Evolutionary conservation across 371 early-diverging fungal species (phyloP).

Genomic region (Mucor sp.): DNA sequence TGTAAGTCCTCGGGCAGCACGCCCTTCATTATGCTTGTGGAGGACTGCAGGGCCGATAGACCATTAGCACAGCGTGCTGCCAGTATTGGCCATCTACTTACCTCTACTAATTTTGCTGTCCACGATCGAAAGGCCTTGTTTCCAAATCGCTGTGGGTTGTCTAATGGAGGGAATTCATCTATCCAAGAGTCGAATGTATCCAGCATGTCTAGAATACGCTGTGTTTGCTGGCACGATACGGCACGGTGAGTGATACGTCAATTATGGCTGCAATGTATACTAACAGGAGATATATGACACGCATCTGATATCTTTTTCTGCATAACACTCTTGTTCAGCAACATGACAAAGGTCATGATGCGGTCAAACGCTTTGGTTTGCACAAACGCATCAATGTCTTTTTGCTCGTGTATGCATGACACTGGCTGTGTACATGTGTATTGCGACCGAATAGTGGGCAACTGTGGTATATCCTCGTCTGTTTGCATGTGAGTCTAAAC

Average conservation of each 20-base stretch:
- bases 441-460: constrained; percentile 12
- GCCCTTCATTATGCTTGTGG: constrained; percentile 29
- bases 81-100: constrained; percentile 4
- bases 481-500: neutral
- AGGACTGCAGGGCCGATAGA: neutral
- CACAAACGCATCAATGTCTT: constrained; percentile 58
- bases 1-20: constrained; percentile 45
- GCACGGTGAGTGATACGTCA: neutral
- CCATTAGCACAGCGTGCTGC: neutral
- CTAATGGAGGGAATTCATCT: constrained; percentile 72
- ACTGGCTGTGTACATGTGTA: constrained; percentile 42
- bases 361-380: constrained; percentile 69
- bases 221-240: constrained; percentile 43
- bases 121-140: constrained; percentile 80
- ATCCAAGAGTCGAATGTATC: constrained; percentile 74
- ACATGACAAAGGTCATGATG: constrained; percentile 71
- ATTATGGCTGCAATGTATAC: neutral
- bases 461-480: neutral
- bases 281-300: constrained; percentile 56
- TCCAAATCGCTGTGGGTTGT: constrained; percentile 75
- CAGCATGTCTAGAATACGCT: constrained; percentile 61
- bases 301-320: constrained; percentile 62
- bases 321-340: constrained; percentile 69
- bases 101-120: constrained; percentile 57
- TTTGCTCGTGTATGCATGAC: constrained; percentile 59